Conservation (phyloP, 2,329 filamentous ascomycete genomes). For the Aspergillus ochraceus region DNA sequence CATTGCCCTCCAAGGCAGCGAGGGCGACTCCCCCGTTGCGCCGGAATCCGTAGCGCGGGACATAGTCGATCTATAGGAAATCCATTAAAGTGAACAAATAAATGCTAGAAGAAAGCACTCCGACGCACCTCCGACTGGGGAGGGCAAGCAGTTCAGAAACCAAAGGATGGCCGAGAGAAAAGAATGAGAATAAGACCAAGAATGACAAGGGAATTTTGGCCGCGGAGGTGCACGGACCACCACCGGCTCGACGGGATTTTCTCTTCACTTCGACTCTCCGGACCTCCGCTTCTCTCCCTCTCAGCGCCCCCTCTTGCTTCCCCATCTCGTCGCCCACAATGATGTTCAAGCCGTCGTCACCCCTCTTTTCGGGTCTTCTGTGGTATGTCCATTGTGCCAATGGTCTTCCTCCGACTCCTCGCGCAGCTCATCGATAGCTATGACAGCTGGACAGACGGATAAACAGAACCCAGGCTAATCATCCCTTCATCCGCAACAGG, state of each 20-base stretch:
- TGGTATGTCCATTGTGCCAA: constrained; percentile 57
- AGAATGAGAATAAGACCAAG: constrained; percentile 1
- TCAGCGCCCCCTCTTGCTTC: constrained; percentile 8
- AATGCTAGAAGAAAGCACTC: background rate
- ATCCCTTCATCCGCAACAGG: constrained; percentile 51
- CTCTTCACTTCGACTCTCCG: background rate
- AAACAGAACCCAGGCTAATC: constrained; percentile 13
- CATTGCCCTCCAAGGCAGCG: constrained; percentile 63
- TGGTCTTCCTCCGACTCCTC: constrained; percentile 1
- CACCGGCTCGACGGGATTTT: constrained; percentile 21
- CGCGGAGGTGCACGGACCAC: constrained; percentile 29
- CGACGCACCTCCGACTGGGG: background rate
- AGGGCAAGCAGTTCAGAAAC: constrained; percentile 1
- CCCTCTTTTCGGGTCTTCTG: constrained; percentile 76
- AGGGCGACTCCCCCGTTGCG: constrained; percentile 45
- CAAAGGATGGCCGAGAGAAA: background rate
- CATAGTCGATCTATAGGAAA: constrained; percentile 22
- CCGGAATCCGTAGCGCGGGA: constrained; percentile 39
- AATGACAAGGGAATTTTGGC: constrained; percentile 12
- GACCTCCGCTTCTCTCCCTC: constrained; percentile 16
- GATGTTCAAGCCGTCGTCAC: constrained; percentile 83
- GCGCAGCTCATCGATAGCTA: constrained; percentile 7
- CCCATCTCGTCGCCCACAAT: constrained; percentile 25
- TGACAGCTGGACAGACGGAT: background rate
- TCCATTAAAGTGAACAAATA: constrained; percentile 22